Base-by-base conservation (phyloP, 352 stramenopile species). In the Pythium brachiatum region DNA sequence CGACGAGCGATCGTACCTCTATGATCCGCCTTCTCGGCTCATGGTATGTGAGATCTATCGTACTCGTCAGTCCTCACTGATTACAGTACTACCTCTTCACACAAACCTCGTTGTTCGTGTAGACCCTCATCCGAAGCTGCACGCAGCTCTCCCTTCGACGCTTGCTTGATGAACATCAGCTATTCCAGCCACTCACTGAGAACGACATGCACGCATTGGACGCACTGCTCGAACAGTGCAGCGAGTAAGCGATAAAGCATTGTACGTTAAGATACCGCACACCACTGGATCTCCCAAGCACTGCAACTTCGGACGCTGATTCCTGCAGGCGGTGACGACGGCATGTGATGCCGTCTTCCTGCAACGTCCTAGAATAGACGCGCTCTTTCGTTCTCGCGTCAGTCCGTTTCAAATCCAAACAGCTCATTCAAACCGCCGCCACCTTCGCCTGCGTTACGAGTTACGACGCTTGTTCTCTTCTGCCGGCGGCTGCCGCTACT, bases 61-160 rank as follows among this genome's bases (percentile, higher is more conserved):
- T n/a, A n/a, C n/a, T n/a, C n/a, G n/a, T n/a, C n/a, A n/a, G n/a
- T n/a, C n/a, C n/a, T n/a, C n/a, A n/a, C n/a, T n/a, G n/a, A n/a
- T n/a, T n/a, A n/a, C n/a, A n/a, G n/a, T n/a, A n/a, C n/a, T n/a
- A n/a, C n/a, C n/a, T n/a, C n/a, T n/a, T n/a, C n/a, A n/a, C n/a
- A n/a, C n/a, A n/a, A n/a, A n/a, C n/a, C n/a, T n/a, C n/a, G n/a
- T n/a, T 52, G 7, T 36, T 26, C 3, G 15, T 29, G 25, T 26
- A 64, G 55, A 64, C 36, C 0, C 29, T 69, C 18, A 56, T 69
- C 15, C 25, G 44, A 20, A 41, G 16, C 13, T 68, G 62, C 23
- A 39, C 47, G 16, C 21, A 32, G 7, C 23, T 64, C 34, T 52
- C 58, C 12, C 32, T 64, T 16, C 53, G 65, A 3, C 39, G 36